These are phyloP conservation scores for Taiozyma sp. DNA, from an alignment of 1,139 yeast species.

Conservation along the genomic window DNA sequence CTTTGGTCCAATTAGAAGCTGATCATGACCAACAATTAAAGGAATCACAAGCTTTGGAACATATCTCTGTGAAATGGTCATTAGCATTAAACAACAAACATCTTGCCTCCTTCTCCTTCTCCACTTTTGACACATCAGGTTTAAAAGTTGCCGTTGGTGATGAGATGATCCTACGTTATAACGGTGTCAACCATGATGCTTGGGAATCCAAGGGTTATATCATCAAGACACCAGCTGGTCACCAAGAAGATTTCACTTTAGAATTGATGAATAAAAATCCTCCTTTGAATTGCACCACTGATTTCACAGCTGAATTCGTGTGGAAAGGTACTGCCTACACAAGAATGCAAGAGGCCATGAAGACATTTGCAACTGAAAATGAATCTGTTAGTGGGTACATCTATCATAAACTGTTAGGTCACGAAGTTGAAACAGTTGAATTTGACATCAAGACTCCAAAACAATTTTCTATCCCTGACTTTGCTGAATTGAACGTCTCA, in stretches of 20 bases:
- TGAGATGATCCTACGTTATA: slow-evolving; percentile 61
- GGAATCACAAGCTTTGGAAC: slow-evolving; percentile 76
- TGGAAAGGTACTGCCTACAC: slow-evolving; percentile 86
- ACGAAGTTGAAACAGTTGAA: slow-evolving; percentile 61
- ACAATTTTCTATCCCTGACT: slow-evolving; percentile 57
- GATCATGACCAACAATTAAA: slow-evolving; percentile 70
- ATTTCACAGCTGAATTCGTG: slow-evolving; percentile 80
- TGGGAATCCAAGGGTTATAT: slow-evolving; percentile 79
- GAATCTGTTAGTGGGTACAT: slow-evolving; percentile 72
- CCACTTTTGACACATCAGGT: slow-evolving; percentile 61
- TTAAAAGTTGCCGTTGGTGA: slow-evolving; percentile 84
- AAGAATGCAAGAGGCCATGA: slow-evolving; percentile 79
- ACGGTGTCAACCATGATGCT: slow-evolving; percentile 40
- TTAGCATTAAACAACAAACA: slow-evolving; percentile 59
- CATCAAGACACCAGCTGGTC: slow-evolving; percentile 62
- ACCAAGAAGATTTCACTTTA: slow-evolving; percentile 65
- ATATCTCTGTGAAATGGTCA: slow-evolving; percentile 72
- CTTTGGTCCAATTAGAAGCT: slow-evolving; percentile 75
- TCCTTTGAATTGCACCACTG: slow-evolving; percentile 59
- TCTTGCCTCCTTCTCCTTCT: slow-evolving; percentile 63
- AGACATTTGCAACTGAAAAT: slow-evolving; percentile 63
- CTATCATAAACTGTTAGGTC: slow-evolving; percentile 79
- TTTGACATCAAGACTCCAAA: slow-evolving; percentile 58
- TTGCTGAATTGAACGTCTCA: slow-evolving; percentile 68
- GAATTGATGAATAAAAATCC: slow-evolving; percentile 50